These are phyloP conservation scores for Huntiella decipiens DNA, from an alignment of 2,329 filamentous ascomycete genomes.

Conservation along the genomic window DNA sequence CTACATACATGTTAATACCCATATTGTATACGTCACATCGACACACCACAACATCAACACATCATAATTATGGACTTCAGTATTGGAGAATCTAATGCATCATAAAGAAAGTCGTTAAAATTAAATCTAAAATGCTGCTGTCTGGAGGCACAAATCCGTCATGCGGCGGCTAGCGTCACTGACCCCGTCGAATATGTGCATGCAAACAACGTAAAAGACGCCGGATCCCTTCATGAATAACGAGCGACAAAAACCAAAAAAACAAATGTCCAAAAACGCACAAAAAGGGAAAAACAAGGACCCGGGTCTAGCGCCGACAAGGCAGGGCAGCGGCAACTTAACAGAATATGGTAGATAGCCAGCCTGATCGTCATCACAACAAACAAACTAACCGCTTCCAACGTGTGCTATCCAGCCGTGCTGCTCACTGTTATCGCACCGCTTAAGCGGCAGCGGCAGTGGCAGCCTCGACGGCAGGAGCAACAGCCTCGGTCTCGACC, in stretches of 20 bases:
- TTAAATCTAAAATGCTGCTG: slow-evolving; percentile 10
- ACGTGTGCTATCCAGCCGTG: too few relatives aligned
- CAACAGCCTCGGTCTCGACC: neutral
- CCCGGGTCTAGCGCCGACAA: neutral
- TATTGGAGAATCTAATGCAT: slow-evolving; percentile 3
- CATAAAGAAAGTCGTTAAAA: slow-evolving; percentile 12
- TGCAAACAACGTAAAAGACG: neutral
- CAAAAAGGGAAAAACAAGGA: neutral
- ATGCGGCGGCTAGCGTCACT: neutral
- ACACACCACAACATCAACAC: too few relatives aligned
- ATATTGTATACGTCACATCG: too few relatives aligned
- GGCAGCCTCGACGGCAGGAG: neutral
- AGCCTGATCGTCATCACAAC: too few relatives aligned
- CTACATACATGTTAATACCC: too few relatives aligned
- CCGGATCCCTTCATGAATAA: too few relatives aligned
- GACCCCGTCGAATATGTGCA: neutral
- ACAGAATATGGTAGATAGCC: neutral
- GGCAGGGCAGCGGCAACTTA: slow-evolving; percentile 1
- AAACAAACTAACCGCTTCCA: too few relatives aligned
- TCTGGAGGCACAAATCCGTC: neutral
- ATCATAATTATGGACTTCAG: too few relatives aligned
- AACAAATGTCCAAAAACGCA: too few relatives aligned
- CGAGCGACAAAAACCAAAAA: too few relatives aligned
- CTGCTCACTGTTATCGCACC: neutral
- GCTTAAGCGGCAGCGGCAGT: slow-evolving; percentile 4